phyloP scores from a whole-genome alignment of 2,329 filamentous ascomycete genomes.

The Colletotrichum camelliae region DNA sequence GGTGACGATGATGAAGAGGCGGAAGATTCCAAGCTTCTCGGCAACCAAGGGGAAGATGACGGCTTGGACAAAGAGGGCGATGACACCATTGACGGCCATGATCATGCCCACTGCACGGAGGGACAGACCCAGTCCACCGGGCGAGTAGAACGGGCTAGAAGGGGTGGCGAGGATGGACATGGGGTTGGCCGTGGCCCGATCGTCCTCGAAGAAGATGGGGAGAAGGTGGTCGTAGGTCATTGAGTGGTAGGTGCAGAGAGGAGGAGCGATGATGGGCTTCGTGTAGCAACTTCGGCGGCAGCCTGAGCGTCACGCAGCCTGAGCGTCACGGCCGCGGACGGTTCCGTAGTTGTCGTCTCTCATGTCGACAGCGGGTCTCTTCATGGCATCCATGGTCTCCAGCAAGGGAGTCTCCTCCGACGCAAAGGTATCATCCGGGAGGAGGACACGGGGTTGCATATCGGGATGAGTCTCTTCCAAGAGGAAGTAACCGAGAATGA shows the following conservation, averaged over 20 bases:
- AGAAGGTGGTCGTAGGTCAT: conserved; percentile 95
- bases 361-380: conserved; percentile 75
- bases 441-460: conserved; percentile 26
- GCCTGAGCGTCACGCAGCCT: conserved; percentile 27
- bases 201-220: conserved; percentile 91
- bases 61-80: conserved; percentile 64
- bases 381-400: conserved; percentile 75
- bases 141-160: conserved; percentile 57
- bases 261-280: conserved; percentile 70
- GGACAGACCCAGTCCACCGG: conserved; percentile 67
- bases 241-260: conserved; percentile 90
- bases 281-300: conserved; percentile 47
- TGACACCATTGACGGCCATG: conserved; percentile 63
- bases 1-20: conserved; percentile 62
- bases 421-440: conserved; percentile 52
- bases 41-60: conserved; percentile 67
- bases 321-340: conserved; percentile 50
- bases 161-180: conserved; percentile 37
- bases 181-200: conserved; percentile 47
- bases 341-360: conserved; percentile 83
- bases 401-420: conserved; percentile 77
- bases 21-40: conserved; percentile 62
- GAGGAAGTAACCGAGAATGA: conserved; percentile 79
- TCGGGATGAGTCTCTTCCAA: conserved; percentile 86
- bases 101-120: conserved; percentile 67